Conservation (phyloP, 2,329 filamentous ascomycete genomes). For the Ascochyta clinopodiicola region DNA sequence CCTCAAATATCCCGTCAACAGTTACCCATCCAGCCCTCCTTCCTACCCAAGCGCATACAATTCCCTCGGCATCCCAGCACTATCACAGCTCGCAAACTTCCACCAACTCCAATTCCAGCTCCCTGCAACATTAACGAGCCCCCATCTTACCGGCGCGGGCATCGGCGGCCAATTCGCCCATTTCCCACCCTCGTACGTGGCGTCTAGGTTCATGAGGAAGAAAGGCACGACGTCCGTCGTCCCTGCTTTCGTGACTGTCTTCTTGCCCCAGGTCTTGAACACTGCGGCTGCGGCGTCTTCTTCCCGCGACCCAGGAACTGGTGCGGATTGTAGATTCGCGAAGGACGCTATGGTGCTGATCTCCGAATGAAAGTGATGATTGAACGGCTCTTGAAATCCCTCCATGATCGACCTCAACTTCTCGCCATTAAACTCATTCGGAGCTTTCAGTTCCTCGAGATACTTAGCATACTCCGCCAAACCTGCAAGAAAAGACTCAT, state of each 20-base stretch:
- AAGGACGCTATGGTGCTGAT: conserved; percentile 42
- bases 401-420: conserved; percentile 37
- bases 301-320: conserved; percentile 53
- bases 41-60: conserved; percentile 18
- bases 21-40: no score
- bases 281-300: conserved; percentile 55
- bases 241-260: conserved; percentile 67
- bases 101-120: conserved; percentile 65
- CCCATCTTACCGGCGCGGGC: conserved; percentile 66
- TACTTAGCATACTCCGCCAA: conserved; percentile 35
- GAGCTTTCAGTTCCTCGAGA: conserved; percentile 26
- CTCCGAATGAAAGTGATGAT: conserved; percentile 44
- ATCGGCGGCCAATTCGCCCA: conserved; percentile 72
- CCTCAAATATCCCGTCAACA: no score
- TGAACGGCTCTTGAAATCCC: conserved; percentile 35
- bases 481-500: conserved; percentile 40
- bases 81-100: conserved; percentile 70
- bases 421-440: conserved; percentile 30
- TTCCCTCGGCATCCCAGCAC: conserved; percentile 59
- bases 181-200: conserved; percentile 63
- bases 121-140: conserved; percentile 64
- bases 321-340: conserved; percentile 59
- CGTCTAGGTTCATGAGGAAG: conserved; percentile 69
- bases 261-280: conserved; percentile 69
- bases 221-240: conserved; percentile 68